phyloP scores from a whole-genome alignment of 768 basidiomycete species.

The Cystofilobasidium macerans region DNA sequence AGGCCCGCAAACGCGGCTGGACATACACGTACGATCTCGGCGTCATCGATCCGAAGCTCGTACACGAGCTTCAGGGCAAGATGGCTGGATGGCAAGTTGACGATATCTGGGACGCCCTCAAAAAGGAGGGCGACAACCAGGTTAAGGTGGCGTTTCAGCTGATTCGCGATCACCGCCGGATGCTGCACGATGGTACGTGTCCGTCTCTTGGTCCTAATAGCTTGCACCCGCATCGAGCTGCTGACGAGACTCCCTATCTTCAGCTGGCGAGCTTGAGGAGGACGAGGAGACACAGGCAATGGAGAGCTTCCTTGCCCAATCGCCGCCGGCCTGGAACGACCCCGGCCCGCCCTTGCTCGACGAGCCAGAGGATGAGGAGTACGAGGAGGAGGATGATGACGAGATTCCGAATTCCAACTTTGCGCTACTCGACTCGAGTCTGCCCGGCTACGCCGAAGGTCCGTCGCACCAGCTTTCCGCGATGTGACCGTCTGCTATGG shows the following conservation, averaged over 20 bases:
- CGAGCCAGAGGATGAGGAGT: conserved; percentile 48
- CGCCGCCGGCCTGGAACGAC: conserved; percentile 38
- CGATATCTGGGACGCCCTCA: conserved; percentile 76
- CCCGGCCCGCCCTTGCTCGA: conserved; percentile 53
- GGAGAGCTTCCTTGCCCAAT: conserved; percentile 40
- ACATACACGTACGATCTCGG: conserved; percentile 87
- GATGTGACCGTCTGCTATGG: neutral
- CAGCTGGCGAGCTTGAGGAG: conserved; percentile 55
- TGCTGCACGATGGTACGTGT: conserved; percentile 69
- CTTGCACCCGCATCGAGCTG: neutral
- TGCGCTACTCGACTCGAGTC: conserved; percentile 78
- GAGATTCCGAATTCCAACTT: conserved; percentile 54
- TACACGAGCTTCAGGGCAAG: conserved; percentile 63
- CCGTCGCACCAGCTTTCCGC: conserved; percentile 14
- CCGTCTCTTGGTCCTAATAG: neutral
- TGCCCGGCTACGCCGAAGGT: conserved; percentile 47
- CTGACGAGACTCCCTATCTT: conserved; percentile 44
- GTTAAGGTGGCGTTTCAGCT: conserved; percentile 96
- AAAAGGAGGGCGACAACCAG: conserved; percentile 78
- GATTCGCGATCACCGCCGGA: conserved; percentile 71
- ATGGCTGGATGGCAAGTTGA: conserved; percentile 67
- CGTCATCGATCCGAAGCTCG: conserved; percentile 78
- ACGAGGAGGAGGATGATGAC: conserved; percentile 37
- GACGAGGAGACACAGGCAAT: conserved; percentile 52
- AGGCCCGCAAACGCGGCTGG: conserved; percentile 50